Percentiles rank a stretch among this genome's conserved stretches.
phyloP scores from a whole-genome alignment of 1,139 yeast species.

The Groenewaldozyma auringiensis region DNA sequence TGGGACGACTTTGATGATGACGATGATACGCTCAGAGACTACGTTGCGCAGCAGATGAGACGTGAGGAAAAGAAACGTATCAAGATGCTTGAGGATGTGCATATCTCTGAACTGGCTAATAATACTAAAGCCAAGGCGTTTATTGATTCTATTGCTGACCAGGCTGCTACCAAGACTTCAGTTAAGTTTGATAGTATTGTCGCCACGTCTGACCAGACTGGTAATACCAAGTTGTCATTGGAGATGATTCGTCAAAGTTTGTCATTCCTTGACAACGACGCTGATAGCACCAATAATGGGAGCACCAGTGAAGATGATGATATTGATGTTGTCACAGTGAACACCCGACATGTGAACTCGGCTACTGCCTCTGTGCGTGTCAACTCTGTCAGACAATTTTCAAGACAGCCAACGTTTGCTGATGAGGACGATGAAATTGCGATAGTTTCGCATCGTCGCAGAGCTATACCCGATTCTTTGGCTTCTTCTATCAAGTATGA shows the following conservation, averaged over 20 bases:
- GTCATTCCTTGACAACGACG: slow-evolving; percentile 46
- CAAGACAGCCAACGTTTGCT: background rate
- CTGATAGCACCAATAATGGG: slow-evolving; percentile 23
- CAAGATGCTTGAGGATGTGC: slow-evolving; percentile 48
- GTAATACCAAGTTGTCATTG: slow-evolving; percentile 31
- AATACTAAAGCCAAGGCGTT: slow-evolving; percentile 66
- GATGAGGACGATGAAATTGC: background rate
- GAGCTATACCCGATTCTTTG: slow-evolving; percentile 3
- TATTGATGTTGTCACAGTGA: slow-evolving; percentile 32
- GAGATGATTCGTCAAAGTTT: slow-evolving; percentile 57
- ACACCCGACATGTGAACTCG: background rate
- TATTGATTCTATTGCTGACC: slow-evolving; percentile 60
- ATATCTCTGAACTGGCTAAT: slow-evolving; percentile 41
- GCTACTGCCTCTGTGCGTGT: background rate
- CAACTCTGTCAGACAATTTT: background rate
- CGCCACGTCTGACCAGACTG: slow-evolving; percentile 18
- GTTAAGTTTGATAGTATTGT: slow-evolving; percentile 17
- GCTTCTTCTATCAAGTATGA: slow-evolving; percentile 4
- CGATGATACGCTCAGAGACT: slow-evolving; percentile 50
- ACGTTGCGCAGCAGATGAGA: slow-evolving; percentile 39
- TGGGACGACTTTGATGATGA: slow-evolving; percentile 54
- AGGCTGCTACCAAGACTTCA: slow-evolving; percentile 11
- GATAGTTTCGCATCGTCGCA: background rate
- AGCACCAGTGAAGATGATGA: slow-evolving; percentile 31
- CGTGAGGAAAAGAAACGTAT: slow-evolving; percentile 50